Conservation (phyloP, 1,284 basidiomycete genomes). For the Ganoderma boninense region DNA sequence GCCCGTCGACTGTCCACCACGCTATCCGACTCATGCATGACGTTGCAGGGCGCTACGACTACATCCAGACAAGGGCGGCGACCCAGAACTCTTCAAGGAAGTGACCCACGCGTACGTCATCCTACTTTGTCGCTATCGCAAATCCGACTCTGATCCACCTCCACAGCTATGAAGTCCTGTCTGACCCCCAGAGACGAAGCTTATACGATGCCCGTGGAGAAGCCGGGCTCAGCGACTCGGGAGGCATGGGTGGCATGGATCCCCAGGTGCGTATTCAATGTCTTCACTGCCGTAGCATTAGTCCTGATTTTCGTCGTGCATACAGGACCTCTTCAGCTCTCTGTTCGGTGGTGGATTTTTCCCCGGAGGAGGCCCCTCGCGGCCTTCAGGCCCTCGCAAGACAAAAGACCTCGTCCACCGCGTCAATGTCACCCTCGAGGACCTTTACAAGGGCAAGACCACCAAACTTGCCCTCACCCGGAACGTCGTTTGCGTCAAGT, state of each 20-base stretch:
- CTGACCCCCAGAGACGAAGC: constrained; percentile 86
- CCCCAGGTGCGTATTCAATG: constrained; percentile 69
- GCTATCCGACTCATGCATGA: constrained; percentile 28
- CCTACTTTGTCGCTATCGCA: constrained; percentile 14
- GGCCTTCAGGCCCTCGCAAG: constrained; percentile 88
- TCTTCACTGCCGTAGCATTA: constrained; percentile 11
- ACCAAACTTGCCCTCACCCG: constrained; percentile 98
- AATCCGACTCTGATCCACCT: not conserved
- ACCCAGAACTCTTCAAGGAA: constrained; percentile 98
- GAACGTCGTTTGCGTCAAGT: constrained; percentile 93
- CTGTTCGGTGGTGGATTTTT: constrained; percentile 84
- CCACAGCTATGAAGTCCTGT: constrained; percentile 90
- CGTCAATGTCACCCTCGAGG: constrained; percentile 95
- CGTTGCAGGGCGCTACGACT: constrained; percentile 78
- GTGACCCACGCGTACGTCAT: constrained; percentile 90
- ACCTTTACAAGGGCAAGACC: constrained; percentile 98
- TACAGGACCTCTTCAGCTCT: constrained; percentile 95
- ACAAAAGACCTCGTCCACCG: constrained; percentile 99
- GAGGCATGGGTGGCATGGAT: constrained; percentile 96
- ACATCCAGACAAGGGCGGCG: constrained; percentile 98
- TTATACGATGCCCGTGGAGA: constrained; percentile 95
- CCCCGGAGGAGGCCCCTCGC: constrained; percentile 58
- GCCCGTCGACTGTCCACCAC: not conserved
- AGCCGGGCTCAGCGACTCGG: constrained; percentile 88
- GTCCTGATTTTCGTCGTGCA: constrained; percentile 8